Conservation (phyloP, 2,329 filamentous ascomycete species). For the Ceratocystiopsis minuta region DNA sequence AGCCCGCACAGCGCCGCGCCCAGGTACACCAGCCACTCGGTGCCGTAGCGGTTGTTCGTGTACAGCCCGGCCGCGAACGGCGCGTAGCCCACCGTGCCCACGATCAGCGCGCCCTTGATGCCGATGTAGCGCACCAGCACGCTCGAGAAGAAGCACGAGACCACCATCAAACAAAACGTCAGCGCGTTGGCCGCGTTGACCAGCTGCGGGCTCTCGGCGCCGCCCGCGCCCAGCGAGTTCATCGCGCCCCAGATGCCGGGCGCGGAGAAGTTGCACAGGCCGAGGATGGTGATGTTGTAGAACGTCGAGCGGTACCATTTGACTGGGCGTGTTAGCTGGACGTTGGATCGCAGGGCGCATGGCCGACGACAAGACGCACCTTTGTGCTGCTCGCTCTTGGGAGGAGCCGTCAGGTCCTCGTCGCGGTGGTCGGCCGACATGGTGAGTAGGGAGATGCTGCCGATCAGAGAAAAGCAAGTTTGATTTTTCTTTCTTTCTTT, state of each 20-base stretch:
- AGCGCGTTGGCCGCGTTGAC: slow-evolving; percentile 55
- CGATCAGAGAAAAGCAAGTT: no score
- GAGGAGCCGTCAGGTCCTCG: background rate
- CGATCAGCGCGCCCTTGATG: slow-evolving; percentile 51
- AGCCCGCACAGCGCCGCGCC: slow-evolving; percentile 53
- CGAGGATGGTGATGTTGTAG: slow-evolving; percentile 55
- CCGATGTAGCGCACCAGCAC: slow-evolving; percentile 47
- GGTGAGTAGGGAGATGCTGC: no score
- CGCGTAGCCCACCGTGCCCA: slow-evolving; percentile 54
- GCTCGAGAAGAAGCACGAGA: slow-evolving; percentile 49
- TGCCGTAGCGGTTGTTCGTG: slow-evolving; percentile 52
- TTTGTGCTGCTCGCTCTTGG: slow-evolving; percentile 6
- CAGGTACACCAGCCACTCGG: slow-evolving; percentile 49
- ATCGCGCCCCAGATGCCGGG: slow-evolving; percentile 58
- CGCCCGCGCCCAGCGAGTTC: slow-evolving; percentile 56
- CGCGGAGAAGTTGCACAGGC: slow-evolving; percentile 51
- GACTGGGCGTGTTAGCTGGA: slow-evolving; percentile 3
- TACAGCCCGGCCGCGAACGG: slow-evolving; percentile 56
- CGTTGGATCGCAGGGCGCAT: no score
- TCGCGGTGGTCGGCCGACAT: no score
- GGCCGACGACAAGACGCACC: no score
- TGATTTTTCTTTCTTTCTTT: no score
- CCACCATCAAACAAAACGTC: slow-evolving; percentile 44
- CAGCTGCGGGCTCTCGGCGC: slow-evolving; percentile 43
- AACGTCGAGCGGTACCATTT: slow-evolving; percentile 56